Evolutionary conservation across 495 filamentous ascomycete species (phyloP), one percentile per base, ranked within the genome.

Genomic region (Lasiosphaeria ovina): DNA sequence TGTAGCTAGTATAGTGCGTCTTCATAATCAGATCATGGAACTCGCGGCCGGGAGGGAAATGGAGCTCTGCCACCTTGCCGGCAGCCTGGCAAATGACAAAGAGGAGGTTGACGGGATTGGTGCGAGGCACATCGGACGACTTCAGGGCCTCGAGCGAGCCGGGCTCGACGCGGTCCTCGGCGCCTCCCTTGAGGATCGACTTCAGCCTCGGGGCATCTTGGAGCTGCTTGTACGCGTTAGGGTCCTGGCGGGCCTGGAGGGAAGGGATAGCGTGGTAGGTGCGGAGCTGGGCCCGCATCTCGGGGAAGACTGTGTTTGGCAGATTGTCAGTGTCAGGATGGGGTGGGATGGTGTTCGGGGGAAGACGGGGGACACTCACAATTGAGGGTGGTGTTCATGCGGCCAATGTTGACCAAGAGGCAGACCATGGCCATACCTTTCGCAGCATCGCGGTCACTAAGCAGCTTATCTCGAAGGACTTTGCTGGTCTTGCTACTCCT

Each of bases 381-480:
- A 73, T 98, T 98, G 31, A 98, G 78, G 0, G 94, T 98, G 14
- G 94, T 98, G 74, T 98, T 98, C 95, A 98, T 98, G 60, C 94
- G 83, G 48, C 94, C 94, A 62, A 98, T 88, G 71, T 98, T 98
- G 67, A 98, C 94, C 69, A 98, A 77, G 68, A 98, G 76, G 78
- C 94, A 98, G 59, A 98, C 92, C 94, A 98, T 98, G 8, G 94
- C 94, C 95, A 98, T 98, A 69, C 89, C 91, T 71, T 96, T 89
- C 35, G 95, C 94, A 48, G 91, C 92, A 58, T 89, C 85, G 66
- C 91, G 88, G 71, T 98, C 94, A 67, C 85, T 93, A 67, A 97
- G 85, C 64, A 98, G 83, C 79, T 98, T 98, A 66, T 98, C 94
- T 70, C 95, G 90, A 54, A 98, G 81, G 60, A 98, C 95, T 75